Evolutionary conservation across 306 rosid species (phyloP), one percentile per base, ranked within the genome.

Genomic region (Pachyrhizus erosus): DNA sequence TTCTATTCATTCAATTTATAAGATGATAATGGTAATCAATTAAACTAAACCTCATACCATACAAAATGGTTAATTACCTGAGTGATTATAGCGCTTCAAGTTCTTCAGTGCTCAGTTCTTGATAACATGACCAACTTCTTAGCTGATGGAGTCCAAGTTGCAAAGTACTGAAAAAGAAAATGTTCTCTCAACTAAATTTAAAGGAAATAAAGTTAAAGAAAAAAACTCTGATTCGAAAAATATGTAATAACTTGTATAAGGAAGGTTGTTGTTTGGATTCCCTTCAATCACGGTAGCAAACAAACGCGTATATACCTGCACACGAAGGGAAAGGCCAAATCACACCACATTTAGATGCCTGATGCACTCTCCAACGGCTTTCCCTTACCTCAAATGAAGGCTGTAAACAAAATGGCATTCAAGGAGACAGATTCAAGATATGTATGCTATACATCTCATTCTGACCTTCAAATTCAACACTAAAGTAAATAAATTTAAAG

Each of bases 181-280:
- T 20, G 52, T 24, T 24, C n/a, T 26, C 66, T 68, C 45, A 31
- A 75, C 51, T 14, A 49, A 40, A 80, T 26, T 74, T 14, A 31
- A 68, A 62, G 70, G 83, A 60, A 80, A 29, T 2, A 40, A 70
- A 51, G 71, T 27, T 6, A 75, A 21, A 67, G 60, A 82, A 46
- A 62, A 65, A 87, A 82, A 34, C 33, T 4, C 34, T 10, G 45
- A 68, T 33, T 60, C 29, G 37, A 37, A 51, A 27, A 79, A 40
- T n/a, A 17, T 43, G 76, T 39, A 64, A 91, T 89, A 83, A 87
- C 89, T 83, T 79, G 58, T 7, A 80, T 40, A 27, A 62, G 90
- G 77, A 70, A 83, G 42, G 1, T 66, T 3, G 24, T 55, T 21
- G 70, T 76, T 72, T 85, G 73, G 69, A 76, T 42, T 9, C 72